Conservation (phyloP, 176 grass and related monocot genomes). For the Elymus sibiricus region DNA sequence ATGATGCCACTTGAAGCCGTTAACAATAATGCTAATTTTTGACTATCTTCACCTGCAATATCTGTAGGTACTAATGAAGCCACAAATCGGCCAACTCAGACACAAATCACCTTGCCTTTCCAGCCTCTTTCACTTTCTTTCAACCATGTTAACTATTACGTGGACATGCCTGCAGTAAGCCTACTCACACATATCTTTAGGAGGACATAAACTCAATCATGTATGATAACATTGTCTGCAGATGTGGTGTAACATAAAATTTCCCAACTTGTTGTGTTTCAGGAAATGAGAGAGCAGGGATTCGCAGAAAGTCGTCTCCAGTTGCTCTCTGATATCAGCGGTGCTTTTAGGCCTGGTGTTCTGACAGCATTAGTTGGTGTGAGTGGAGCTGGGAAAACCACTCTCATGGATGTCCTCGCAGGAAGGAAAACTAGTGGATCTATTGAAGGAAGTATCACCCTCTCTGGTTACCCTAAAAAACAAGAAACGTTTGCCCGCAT, state of each 20-base stretch:
- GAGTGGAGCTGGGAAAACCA: slow-evolving; percentile 96
- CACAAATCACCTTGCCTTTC: slow-evolving; percentile 66
- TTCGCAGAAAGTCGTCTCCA: slow-evolving; percentile 62
- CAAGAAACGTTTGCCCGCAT: slow-evolving; percentile 92
- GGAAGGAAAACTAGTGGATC: slow-evolving; percentile 88
- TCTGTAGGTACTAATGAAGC: slow-evolving; percentile 21
- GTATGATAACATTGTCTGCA: not conserved
- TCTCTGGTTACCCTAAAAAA: slow-evolving; percentile 75
- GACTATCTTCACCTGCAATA: not conserved
- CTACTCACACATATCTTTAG: not conserved
- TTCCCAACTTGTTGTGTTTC: slow-evolving; percentile 10
- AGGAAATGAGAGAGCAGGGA: slow-evolving; percentile 96
- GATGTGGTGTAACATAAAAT: not conserved
- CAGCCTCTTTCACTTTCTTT: slow-evolving; percentile 83
- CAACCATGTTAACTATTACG: slow-evolving; percentile 81
- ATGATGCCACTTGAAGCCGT: not conserved
- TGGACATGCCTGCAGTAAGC: slow-evolving; percentile 88
- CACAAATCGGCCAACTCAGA: not conserved
- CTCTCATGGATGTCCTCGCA: slow-evolving; percentile 91
- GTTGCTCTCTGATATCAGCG: slow-evolving; percentile 77
- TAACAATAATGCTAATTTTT: not conserved
- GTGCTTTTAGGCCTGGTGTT: slow-evolving; percentile 79
- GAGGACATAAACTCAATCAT: not conserved
- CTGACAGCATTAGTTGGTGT: slow-evolving; percentile 88
- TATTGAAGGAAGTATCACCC: slow-evolving; percentile 67